These are phyloP conservation scores for Datisca glomerata DNA, from an alignment of 306 rosid genomes.

Conservation along the genomic window DNA sequence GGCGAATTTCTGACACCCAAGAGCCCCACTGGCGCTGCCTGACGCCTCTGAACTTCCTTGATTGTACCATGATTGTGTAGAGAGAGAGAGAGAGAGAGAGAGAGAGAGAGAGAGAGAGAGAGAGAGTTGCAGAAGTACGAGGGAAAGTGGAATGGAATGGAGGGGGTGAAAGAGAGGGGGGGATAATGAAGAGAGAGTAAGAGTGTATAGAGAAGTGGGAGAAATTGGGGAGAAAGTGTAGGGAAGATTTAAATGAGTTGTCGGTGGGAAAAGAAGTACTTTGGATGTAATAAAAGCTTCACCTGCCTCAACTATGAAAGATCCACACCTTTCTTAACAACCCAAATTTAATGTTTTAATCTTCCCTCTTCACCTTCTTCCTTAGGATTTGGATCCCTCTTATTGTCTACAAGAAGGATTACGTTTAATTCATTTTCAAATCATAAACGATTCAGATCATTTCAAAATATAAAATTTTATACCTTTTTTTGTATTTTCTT, in stretches of 20 bases:
- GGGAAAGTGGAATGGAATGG: not conserved
- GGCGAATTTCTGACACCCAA: slow-evolving; percentile 99
- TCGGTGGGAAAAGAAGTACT: slow-evolving; percentile 42
- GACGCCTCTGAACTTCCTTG: slow-evolving; percentile 95
- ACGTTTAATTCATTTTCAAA: too few species aligned
- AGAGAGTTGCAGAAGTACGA: slow-evolving; percentile 12
- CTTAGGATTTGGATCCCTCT: too few species aligned
- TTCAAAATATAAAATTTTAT: too few species aligned
- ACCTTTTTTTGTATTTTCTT: too few species aligned
- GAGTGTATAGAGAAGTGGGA: slow-evolving; percentile 5
- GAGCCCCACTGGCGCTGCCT: slow-evolving; percentile 99
- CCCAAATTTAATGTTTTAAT: slow-evolving; percentile 18
- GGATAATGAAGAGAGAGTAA: not conserved
- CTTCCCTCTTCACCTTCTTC: too few species aligned
- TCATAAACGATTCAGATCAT: too few species aligned
- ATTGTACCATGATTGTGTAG: slow-evolving; percentile 44
- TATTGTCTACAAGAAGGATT: too few species aligned
- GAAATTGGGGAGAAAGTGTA: slow-evolving; percentile 1
- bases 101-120: slow-evolving; percentile 2
- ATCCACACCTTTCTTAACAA: slow-evolving; percentile 43
- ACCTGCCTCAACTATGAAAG: slow-evolving; percentile 51
- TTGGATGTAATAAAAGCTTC: slow-evolving; percentile 48
- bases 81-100: too few species aligned
- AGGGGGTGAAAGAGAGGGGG: not conserved
- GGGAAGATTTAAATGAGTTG: slow-evolving; percentile 29